These are phyloP conservation scores for Talaromyces sp. DNA, from an alignment of 2,329 filamentous ascomycete species.

Conservation along the genomic window DNA sequence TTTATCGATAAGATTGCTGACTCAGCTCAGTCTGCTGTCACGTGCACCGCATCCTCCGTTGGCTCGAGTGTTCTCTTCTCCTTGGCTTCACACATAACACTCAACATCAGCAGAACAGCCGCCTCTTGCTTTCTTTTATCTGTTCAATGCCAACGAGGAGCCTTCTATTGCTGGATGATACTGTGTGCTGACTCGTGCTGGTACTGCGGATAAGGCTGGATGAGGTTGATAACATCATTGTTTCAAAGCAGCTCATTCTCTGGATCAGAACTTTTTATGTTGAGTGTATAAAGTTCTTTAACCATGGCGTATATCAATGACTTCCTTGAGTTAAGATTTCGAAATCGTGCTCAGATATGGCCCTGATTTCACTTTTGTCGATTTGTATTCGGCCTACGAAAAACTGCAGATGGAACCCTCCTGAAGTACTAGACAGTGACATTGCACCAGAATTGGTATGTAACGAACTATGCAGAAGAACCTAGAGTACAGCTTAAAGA, in stretches of 20 bases:
- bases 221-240: neutral
- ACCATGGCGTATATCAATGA: no score
- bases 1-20: neutral
- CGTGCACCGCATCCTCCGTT: no score
- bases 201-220: neutral
- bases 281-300: no score
- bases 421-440: neutral
- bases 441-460: neutral
- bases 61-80: neutral
- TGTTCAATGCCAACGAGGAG: no score
- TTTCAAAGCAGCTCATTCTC: neutral
- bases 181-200: neutral
- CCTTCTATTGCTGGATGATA: neutral
- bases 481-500: no score
- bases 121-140: neutral
- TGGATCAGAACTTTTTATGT: neutral
- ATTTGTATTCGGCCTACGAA: neutral
- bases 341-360: neutral
- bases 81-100: neutral
- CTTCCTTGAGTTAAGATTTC: neutral
- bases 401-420: neutral
- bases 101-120: neutral
- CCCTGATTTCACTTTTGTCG: neutral
- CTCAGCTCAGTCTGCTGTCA: neutral
- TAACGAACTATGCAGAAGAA: neutral